Evolutionary conservation across 352 stramenopile species (phyloP), one percentile per base, ranked within the genome.

Genomic region (Phytophthora multivora): DNA sequence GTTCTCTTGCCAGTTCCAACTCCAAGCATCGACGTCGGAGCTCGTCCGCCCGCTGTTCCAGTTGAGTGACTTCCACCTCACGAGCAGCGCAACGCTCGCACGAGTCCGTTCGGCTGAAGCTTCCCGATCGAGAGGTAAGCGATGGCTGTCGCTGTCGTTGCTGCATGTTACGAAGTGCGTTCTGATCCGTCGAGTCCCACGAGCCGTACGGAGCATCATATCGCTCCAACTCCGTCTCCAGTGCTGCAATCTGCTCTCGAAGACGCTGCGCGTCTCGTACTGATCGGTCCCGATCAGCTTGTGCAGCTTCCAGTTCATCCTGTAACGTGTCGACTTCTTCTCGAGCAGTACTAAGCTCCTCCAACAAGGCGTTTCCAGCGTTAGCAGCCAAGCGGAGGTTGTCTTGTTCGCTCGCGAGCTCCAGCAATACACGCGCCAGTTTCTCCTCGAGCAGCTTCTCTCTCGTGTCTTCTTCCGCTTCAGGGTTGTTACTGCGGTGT

Each of bases 381-480:
- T 61, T 73, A 2, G 80, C 80, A 23, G 80, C 80, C 40, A 88
- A 52, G 9, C 62, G 73, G 5, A 86, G 51, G 18, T 80, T 83
- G 8, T 76, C 65, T 26, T 79, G 72, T 50, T 82, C 79, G 0
- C 42, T 30, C 1, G 78, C 65, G 15, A 88, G 72, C 28, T 88
- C 76, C 30, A 82, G 12, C 9, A 87, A 46, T n/a, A 69, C 53
- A 18, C 58, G 59, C 11, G 75, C 70, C 31, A 89, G 59, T 23
- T 69, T 75, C 15, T 63, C 42, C 19, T 73, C 63, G 13, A 89
- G 57, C 26, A 73, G n/a, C 21, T 39, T 23, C 36, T 85, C 78
- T 41, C 58, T 60, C 13, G 40, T 16, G 4, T 77, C 55, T 2
- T 66, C 59, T 13, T 67, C 21, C 13, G 28, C 35, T 38, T 73